These are phyloP conservation scores for Aspergillus pseudoglaucus DNA, from an alignment of 2,329 filamentous ascomycete genomes.

Conservation along the genomic window DNA sequence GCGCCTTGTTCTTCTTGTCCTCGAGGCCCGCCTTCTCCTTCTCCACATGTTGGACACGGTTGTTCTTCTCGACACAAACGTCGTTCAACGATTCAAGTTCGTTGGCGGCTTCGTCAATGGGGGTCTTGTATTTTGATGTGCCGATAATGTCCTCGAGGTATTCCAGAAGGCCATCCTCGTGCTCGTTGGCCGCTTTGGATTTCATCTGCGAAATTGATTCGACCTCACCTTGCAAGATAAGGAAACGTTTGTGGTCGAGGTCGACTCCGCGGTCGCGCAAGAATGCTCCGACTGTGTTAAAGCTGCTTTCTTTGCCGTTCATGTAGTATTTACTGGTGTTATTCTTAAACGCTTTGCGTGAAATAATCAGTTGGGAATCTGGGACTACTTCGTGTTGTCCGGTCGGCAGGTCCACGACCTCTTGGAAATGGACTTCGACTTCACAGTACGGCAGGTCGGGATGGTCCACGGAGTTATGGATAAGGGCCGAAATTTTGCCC, in stretches of 20 bases:
- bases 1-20: conserved; percentile 91
- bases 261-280: conserved; percentile 85
- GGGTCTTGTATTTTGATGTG: conserved; percentile 95
- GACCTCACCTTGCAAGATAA: conserved; percentile 95
- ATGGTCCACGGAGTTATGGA: conserved; percentile 88
- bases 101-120: conserved; percentile 86
- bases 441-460: conserved; percentile 87
- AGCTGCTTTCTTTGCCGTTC: conserved; percentile 81
- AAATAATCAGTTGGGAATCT: conserved; percentile 78
- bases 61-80: conserved; percentile 89
- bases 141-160: conserved; percentile 98
- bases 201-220: conserved; percentile 99
- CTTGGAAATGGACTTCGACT: conserved; percentile 92
- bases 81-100: conserved; percentile 93
- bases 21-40: conserved; percentile 91
- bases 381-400: conserved; percentile 72
- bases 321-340: conserved; percentile 99
- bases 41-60: conserved; percentile 92
- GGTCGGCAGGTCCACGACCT: conserved; percentile 79
- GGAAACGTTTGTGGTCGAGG: conserved; percentile 93
- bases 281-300: conserved; percentile 82
- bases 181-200: conserved; percentile 86
- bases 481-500: conserved; percentile 94
- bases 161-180: conserved; percentile 91
- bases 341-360: conserved; percentile 91